A percentile compares a stretch with the other conserved stretches of the same genome.
Evolutionary conservation across 139 green algal genomes (phyloP).

Genomic region (Closterium sp.): DNA sequence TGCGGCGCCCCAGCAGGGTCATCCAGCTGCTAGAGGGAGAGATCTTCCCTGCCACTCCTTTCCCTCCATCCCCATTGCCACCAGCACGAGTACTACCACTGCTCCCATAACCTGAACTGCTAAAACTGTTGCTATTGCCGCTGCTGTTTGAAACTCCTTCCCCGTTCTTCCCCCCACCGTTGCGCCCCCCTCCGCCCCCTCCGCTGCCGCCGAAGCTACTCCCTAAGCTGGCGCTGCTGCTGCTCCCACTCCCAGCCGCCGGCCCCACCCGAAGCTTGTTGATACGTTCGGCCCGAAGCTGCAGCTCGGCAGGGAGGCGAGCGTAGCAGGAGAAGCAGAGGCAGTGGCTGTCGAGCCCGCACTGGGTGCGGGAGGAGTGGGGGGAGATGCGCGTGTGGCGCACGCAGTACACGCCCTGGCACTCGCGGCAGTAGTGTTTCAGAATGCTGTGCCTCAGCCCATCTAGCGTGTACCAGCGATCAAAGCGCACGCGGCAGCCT

Average conservation of each 20-base stretch:
- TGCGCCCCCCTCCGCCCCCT: not conserved
- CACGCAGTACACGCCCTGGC: slow-evolving; percentile 65
- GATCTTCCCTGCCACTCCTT: not conserved
- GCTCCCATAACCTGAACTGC: not conserved
- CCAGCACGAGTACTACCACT: not conserved
- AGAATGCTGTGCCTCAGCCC: slow-evolving; percentile 15
- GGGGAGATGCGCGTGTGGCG: slow-evolving; percentile 66
- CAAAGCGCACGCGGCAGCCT: slow-evolving; percentile 39
- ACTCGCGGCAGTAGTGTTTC: slow-evolving; percentile 68
- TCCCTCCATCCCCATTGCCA: not conserved
- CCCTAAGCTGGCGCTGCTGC: not conserved
- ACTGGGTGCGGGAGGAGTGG: slow-evolving; percentile 61
- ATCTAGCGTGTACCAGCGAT: slow-evolving; percentile 41
- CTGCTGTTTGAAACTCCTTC: not conserved
- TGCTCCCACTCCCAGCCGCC: slow-evolving; percentile 1
- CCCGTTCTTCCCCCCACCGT: not conserved
- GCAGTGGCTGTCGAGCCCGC: slow-evolving; percentile 64
- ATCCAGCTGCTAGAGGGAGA: not conserved
- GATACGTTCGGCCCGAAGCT: slow-evolving; percentile 1
- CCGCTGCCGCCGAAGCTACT: not conserved
- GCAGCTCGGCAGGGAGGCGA: slow-evolving; percentile 10
- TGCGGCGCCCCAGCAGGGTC: not conserved
- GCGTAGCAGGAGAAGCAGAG: slow-evolving; percentile 67
- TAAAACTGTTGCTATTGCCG: not conserved
- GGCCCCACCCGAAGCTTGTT: slow-evolving; percentile 33